These are phyloP conservation scores for Rhinocladiella similis DNA, from an alignment of 2,329 filamentous ascomycete genomes.

Conservation along the genomic window DNA sequence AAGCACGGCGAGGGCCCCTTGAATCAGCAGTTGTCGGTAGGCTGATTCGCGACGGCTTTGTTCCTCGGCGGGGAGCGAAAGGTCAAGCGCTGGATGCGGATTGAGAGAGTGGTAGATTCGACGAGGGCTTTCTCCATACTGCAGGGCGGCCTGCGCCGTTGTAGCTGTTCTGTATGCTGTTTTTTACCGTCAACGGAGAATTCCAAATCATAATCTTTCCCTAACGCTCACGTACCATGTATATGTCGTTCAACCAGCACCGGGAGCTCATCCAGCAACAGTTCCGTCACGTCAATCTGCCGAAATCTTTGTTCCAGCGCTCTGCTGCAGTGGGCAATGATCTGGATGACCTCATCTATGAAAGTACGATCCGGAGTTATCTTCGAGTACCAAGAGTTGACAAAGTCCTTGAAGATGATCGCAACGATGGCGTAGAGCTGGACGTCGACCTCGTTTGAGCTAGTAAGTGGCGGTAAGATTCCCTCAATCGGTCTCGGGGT, in stretches of 20 bases:
- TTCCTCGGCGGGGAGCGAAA: slow-evolving; percentile 18
- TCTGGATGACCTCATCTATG: slow-evolving; percentile 81
- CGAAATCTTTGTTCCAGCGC: slow-evolving; percentile 83
- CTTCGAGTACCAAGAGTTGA: slow-evolving; percentile 88
- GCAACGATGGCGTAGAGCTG: slow-evolving; percentile 92
- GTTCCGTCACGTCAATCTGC: slow-evolving; percentile 75
- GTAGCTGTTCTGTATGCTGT: slow-evolving; percentile 73
- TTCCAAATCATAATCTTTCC: neutral
- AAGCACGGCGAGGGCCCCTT: slow-evolving; percentile 76
- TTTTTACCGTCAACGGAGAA: slow-evolving; percentile 7
- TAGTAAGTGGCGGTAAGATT: slow-evolving; percentile 85
- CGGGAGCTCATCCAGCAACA: slow-evolving; percentile 86
- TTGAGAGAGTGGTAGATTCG: slow-evolving; percentile 80
- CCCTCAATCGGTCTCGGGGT: slow-evolving; percentile 71
- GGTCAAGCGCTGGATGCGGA: slow-evolving; percentile 70
- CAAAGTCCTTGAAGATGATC: slow-evolving; percentile 84
- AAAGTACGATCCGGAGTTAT: slow-evolving; percentile 90
- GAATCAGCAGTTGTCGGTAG: slow-evolving; percentile 86
- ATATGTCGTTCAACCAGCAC: slow-evolving; percentile 79
- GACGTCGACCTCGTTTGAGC: slow-evolving; percentile 88
- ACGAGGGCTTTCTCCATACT: slow-evolving; percentile 62
- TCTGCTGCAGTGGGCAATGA: slow-evolving; percentile 88
- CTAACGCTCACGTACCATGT: slow-evolving; percentile 55
- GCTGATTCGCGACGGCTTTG: slow-evolving; percentile 76
- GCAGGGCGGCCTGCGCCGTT: slow-evolving; percentile 57